Conservation (phyloP, 768 basidiomycete genomes). For the Tulasnella sp. region DNA sequence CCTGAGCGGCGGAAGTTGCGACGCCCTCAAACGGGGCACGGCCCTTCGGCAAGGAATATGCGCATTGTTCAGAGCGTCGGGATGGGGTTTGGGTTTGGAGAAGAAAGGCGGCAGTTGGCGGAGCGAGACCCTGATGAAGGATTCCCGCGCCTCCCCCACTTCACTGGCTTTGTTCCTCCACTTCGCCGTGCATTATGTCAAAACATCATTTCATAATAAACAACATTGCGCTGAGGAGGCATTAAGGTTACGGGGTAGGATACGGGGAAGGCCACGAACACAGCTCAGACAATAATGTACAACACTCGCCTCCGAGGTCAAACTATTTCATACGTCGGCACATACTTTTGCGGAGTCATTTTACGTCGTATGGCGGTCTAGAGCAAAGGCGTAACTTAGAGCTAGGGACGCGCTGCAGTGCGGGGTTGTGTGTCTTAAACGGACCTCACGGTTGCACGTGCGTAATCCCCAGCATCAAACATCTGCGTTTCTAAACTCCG, state of each 20-base stretch:
- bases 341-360: neutral
- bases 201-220: neutral
- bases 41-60: neutral
- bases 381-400: neutral
- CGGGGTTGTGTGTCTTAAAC: neutral
- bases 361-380: neutral
- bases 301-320: neutral
- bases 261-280: neutral
- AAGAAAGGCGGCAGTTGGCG: neutral
- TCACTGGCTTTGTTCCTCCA: neutral
- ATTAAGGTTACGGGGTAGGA: neutral
- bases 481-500: constrained; percentile 65
- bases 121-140: neutral
- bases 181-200: neutral
- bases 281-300: neutral
- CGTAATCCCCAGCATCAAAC: constrained; percentile 29
- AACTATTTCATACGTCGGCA: neutral
- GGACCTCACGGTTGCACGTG: neutral
- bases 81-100: neutral
- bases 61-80: neutral
- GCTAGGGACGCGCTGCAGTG: neutral
- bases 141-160: neutral
- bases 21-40: neutral
- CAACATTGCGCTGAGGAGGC: neutral
- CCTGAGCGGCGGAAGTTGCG: neutral